Percentiles rank a stretch among this genome's conserved stretches.
These are phyloP conservation scores for Nothophoma quercina DNA, from an alignment of 2,329 filamentous ascomycete genomes.

Conservation along the genomic window DNA sequence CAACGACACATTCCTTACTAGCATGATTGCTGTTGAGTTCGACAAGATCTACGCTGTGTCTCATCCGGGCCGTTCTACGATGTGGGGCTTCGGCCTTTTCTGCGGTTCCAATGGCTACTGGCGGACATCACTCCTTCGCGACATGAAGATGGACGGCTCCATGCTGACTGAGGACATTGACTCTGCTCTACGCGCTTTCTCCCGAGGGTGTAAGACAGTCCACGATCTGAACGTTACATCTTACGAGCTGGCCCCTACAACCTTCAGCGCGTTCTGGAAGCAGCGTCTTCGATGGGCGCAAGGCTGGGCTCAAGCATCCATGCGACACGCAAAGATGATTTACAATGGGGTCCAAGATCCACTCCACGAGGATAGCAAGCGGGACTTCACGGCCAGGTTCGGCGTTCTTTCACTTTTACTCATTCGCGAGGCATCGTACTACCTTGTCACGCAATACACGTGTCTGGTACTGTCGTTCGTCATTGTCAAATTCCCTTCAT, in stretches of 20 bases:
- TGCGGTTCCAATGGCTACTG: slow-evolving; percentile 61
- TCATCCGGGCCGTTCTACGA: slow-evolving; percentile 56
- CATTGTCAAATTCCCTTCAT: slow-evolving; percentile 55
- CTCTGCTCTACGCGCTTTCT: slow-evolving; percentile 57
- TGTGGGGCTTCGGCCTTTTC: slow-evolving; percentile 60
- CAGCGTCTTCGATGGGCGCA: slow-evolving; percentile 61
- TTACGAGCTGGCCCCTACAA: slow-evolving; percentile 58
- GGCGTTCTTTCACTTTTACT: slow-evolving; percentile 56
- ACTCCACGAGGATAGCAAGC: slow-evolving; percentile 35
- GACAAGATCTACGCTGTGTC: slow-evolving; percentile 62
- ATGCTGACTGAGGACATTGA: slow-evolving; percentile 62
- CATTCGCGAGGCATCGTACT: slow-evolving; percentile 57
- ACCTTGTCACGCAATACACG: slow-evolving; percentile 59
- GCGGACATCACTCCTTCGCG: slow-evolving; percentile 53
- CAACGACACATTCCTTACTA: slow-evolving; percentile 53
- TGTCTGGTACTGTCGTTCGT: slow-evolving; percentile 57
- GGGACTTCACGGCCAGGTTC: slow-evolving; percentile 50
- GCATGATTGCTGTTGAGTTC: slow-evolving; percentile 60
- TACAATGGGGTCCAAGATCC: slow-evolving; percentile 52
- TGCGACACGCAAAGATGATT: slow-evolving; percentile 52
- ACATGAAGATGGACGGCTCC: slow-evolving; percentile 59
- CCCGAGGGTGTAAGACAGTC: slow-evolving; percentile 53
- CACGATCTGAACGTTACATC: slow-evolving; percentile 60
- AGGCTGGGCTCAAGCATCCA: slow-evolving; percentile 59
- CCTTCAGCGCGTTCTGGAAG: slow-evolving; percentile 57